Evolutionary conservation across 2,329 filamentous ascomycete genomes (phyloP), one percentile per base, ranked within the genome.

Genomic region (Cryphonectria nitschkei): DNA sequence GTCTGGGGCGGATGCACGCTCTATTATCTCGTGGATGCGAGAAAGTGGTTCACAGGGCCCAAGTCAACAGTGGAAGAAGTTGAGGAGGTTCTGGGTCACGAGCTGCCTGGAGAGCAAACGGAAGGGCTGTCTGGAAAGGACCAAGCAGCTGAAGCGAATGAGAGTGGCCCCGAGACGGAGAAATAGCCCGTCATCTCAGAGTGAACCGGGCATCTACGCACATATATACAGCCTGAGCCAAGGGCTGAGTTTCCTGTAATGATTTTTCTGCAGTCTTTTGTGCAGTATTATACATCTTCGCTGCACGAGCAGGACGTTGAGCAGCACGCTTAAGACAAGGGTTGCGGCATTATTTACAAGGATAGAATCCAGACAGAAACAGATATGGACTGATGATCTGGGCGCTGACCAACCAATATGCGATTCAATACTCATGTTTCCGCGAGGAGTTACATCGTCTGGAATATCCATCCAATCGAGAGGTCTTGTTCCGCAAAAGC

Each of bases 1-100:
- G 84, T 90, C 1, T 90, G 88, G 88, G 79, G 85, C 19, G 87
- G 87, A 1, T 82, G 84, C 0, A 77, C 89, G 74, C 65, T 81
- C 0, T 90, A 90, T 77, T 90, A 89, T 75, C 82, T 82, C 73
- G 73, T 87, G 37, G 83, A 86, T 79, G 88, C 87, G 8, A 80
- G 83, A 68, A 89, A 89, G 76, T 89, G 86, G 83, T 89, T 89
- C 75, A 87, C 81, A 1, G 88, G 88, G 0, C 88, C 88, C 3
- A 88, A 87, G 79, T 84, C 84, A 62, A 90, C 88, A 2, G 80
- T 89, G 67, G 81, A 81, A 61, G 75, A 78, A 76, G 72, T 76
- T 75, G 70, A 71, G 73, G 65, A 64, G n/a, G 64, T 73, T 13
- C 37, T 67, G 7, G 71, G 71, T 8, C 67, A 58, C 19, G 75